Conservation (phyloP, 192 early-diverging fungal genomes). For the Tieghemiomyces parasiticus region DNA sequence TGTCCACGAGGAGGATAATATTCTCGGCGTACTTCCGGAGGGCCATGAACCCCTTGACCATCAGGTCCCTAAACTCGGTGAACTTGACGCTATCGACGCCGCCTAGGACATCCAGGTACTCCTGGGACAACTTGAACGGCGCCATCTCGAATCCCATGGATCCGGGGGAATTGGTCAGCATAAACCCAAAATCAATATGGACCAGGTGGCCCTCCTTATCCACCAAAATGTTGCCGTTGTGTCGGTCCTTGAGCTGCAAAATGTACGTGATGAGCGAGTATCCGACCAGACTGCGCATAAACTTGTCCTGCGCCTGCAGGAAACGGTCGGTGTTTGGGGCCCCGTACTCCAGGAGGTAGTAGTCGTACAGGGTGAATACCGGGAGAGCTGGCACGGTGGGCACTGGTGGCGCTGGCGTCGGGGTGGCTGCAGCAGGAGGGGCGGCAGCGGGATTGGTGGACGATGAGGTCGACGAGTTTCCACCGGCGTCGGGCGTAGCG, state of each 20-base stretch:
- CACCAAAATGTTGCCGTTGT: slow-evolving; percentile 94
- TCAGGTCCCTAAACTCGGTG: slow-evolving; percentile 65
- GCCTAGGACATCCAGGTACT: slow-evolving; percentile 91
- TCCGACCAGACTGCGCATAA: slow-evolving; percentile 83
- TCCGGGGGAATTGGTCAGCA: slow-evolving; percentile 94
- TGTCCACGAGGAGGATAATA: slow-evolving; percentile 78
- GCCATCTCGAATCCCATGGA: slow-evolving; percentile 95
- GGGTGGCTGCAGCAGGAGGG: too few relatives aligned
- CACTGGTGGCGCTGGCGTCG: too few relatives aligned
- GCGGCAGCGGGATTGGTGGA: too few relatives aligned
- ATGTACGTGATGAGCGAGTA: slow-evolving; percentile 92
- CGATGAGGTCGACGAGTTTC: too few relatives aligned
- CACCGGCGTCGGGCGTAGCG: too few relatives aligned
- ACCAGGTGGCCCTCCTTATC: slow-evolving; percentile 69
- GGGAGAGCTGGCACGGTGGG: too few relatives aligned
- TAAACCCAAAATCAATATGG: slow-evolving; percentile 99
- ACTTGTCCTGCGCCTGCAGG: slow-evolving; percentile 78
- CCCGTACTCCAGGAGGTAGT: slow-evolving; percentile 81
- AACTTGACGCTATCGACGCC: slow-evolving; percentile 79
- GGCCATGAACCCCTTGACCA: slow-evolving; percentile 73
- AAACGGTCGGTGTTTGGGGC: slow-evolving; percentile 65
- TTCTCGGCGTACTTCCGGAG: slow-evolving; percentile 82
- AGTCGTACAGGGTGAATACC: slow-evolving; percentile 83
- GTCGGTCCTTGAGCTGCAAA: slow-evolving; percentile 88
- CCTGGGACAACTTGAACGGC: slow-evolving; percentile 97